Evolutionary conservation across 2,329 filamentous ascomycete species (phyloP), one percentile per base, ranked within the genome.

Genomic region (Penicillium oxalicum): DNA sequence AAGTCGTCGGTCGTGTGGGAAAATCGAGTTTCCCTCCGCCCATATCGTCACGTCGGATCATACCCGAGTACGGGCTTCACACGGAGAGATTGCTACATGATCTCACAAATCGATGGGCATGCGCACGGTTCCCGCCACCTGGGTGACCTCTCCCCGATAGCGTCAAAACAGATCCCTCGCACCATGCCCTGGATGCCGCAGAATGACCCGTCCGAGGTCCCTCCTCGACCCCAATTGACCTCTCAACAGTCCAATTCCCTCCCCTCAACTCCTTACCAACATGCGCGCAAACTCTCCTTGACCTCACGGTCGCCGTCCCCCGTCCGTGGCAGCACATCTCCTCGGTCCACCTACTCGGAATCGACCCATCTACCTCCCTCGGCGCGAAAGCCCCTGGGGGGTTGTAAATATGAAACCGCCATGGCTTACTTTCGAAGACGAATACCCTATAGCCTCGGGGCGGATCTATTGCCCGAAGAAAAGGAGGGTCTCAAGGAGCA

Each of bases 371-470:
- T 82, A 29, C 74, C 89, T 51, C 82, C 86, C 1, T 84, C 86
- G 6, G 71, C 87, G 51, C 80, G 83, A 51, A 82, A 83, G 51
- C 76, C 84, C 18, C 82, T 82, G 56, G 75, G 79, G 51, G 78
- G 82, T 61, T 98, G 93, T 74, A 88, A 86, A 64, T 96, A 87
- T 71, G 93, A 98, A 74, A 94, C 88, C 9, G 86, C 86, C 24
- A 82, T 90, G 66, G 84, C 88, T 25, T 84, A 87, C 65, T 86
- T 87, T 44, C 84, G 88, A 60, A 80, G 93, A 67, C 81, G 93
- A 61, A 94, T 98, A 78, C 88, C 89, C 18, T 98, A 98, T 73
- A 90, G 83, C 57, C 79, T 93, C 49, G 91, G 91, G n/a, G 83
- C 83, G 52, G 87, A 95, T 55, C 77, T 81, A 55, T 72, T 97